A percentile compares a stretch with the other conserved stretches of the same genome.
Conservation (phyloP, 208 protist genomes). For the Crithidia expoeki region DNA sequence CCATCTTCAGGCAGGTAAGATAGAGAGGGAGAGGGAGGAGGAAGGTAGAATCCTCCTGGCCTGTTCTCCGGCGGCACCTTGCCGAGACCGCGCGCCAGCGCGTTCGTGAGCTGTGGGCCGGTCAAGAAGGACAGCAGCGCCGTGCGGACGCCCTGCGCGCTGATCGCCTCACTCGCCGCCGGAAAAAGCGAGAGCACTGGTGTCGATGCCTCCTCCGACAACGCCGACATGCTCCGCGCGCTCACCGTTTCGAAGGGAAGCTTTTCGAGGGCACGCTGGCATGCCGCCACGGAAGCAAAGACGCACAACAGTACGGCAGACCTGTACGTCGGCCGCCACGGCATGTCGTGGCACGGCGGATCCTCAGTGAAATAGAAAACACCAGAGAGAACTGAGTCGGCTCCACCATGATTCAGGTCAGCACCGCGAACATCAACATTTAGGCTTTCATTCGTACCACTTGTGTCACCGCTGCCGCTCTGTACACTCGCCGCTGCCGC, state of each 20-base stretch:
- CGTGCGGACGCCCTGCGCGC: constrained; percentile 14
- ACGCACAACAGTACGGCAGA: constrained; percentile 23
- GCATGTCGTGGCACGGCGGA: constrained; percentile 27
- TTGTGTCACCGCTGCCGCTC: too few relatives aligned
- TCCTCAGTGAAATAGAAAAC: constrained; percentile 28
- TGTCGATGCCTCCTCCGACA: not conserved
- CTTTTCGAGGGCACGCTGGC: constrained; percentile 13
- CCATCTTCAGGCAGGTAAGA: not conserved
- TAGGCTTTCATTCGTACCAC: too few relatives aligned
- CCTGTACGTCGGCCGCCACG: constrained; percentile 32
- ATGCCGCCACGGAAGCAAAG: constrained; percentile 13
- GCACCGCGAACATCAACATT: too few relatives aligned
- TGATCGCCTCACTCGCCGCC: constrained; percentile 12
- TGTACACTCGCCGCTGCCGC: not conserved
- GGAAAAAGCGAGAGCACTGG: constrained; percentile 12
- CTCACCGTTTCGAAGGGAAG: too few relatives aligned
- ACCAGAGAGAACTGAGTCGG: constrained; percentile 4
- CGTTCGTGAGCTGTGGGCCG: constrained; percentile 11
- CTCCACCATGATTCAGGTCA: too few relatives aligned
- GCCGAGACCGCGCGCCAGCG: constrained; percentile 21
- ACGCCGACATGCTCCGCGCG: not conserved
- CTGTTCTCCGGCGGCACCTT: not conserved
- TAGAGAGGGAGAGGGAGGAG: not conserved
- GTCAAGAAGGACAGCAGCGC: constrained; percentile 34
- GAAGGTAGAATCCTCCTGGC: not conserved